A percentile compares a stretch with the other conserved stretches of the same genome.
phyloP scores from a whole-genome alignment of 768 basidiomycete species.

The Pisolithus orientalis region DNA sequence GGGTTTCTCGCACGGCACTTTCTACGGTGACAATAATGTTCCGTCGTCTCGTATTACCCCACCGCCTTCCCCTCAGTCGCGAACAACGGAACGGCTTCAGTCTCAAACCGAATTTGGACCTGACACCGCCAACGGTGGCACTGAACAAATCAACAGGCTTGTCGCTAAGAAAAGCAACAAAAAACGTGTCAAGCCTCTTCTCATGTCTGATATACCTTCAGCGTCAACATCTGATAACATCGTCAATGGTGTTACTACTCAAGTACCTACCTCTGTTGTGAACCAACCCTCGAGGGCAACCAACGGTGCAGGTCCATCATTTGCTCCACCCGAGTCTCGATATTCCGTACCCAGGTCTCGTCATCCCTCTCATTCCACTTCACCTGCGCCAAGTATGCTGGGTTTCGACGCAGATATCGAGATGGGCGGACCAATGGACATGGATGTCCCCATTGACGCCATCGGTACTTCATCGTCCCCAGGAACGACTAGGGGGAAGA shows the following conservation, averaged over 20 bases:
- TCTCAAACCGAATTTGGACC: constrained; percentile 37
- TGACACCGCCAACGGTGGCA: constrained; percentile 33
- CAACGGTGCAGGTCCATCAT: neutral
- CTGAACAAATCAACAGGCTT: constrained; percentile 64
- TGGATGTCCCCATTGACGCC: constrained; percentile 50
- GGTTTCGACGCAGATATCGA: constrained; percentile 38
- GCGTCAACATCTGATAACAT: constrained; percentile 14
- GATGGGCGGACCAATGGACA: constrained; percentile 43
- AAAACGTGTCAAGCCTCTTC: constrained; percentile 53
- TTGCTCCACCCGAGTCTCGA: constrained; percentile 9
- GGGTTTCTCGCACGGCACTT: constrained; percentile 55
- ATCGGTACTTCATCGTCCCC: constrained; percentile 39
- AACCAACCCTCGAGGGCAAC: neutral
- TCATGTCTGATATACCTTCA: constrained; percentile 34
- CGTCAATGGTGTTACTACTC: neutral
- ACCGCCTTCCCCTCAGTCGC: constrained; percentile 41
- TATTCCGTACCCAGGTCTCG: constrained; percentile 21
- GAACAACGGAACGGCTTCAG: constrained; percentile 27
- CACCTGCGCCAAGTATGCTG: constrained; percentile 46
- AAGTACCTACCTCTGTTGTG: neutral
- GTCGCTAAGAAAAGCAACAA: constrained; percentile 70
- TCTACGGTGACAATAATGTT: constrained; percentile 14
- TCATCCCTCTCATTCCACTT: constrained; percentile 27
- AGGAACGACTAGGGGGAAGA: constrained; percentile 38
- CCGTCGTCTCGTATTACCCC: constrained; percentile 35